Percentiles rank a stretch among this genome's conserved stretches.
These are phyloP conservation scores for Athelia sp. DNA, from an alignment of 1,284 basidiomycete genomes.

Conservation along the genomic window DNA sequence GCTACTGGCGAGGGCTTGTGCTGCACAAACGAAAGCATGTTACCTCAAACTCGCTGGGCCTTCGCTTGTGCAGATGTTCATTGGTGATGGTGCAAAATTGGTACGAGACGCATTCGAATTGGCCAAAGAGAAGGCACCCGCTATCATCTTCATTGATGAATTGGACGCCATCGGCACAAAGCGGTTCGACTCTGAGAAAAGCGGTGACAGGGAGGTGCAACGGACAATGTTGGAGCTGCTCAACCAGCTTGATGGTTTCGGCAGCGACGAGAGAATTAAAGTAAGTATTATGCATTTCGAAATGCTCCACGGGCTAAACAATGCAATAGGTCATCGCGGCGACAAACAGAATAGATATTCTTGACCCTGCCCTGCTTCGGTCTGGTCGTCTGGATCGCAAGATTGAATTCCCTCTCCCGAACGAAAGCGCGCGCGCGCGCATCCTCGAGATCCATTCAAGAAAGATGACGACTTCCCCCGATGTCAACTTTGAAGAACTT, in stretches of 20 bases:
- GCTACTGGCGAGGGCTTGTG: slow-evolving; percentile 94
- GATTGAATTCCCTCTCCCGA: slow-evolving; percentile 94
- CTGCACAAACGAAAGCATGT: slow-evolving; percentile 96
- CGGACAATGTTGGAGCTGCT: slow-evolving; percentile 99
- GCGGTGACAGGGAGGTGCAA: slow-evolving; percentile 98
- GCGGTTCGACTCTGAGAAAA: slow-evolving; percentile 96
- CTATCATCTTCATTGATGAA: slow-evolving; percentile 99
- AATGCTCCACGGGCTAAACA: slow-evolving; percentile 8
- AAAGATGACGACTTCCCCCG: slow-evolving; percentile 85
- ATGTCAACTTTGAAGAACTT: slow-evolving; percentile 89
- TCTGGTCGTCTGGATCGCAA: slow-evolving; percentile 95
- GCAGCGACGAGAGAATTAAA: slow-evolving; percentile 96
- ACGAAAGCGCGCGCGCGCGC: slow-evolving; percentile 92
- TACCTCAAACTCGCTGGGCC: slow-evolving; percentile 98
- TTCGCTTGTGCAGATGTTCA: slow-evolving; percentile 98
- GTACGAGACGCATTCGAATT: slow-evolving; percentile 98
- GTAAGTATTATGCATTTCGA: slow-evolving; percentile 29
- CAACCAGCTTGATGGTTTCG: slow-evolving; percentile 97
- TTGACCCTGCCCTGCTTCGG: slow-evolving; percentile 96
- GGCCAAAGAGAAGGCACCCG: slow-evolving; percentile 95
- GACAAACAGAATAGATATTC: slow-evolving; percentile 98
- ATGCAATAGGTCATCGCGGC: slow-evolving; percentile 89
- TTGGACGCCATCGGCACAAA: slow-evolving; percentile 97
- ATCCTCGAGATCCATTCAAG: slow-evolving; percentile 96
- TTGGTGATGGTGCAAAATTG: slow-evolving; percentile 97